These are phyloP conservation scores for Termitomyces sp. DNA, from an alignment of 768 basidiomycete genomes.

Conservation along the genomic window DNA sequence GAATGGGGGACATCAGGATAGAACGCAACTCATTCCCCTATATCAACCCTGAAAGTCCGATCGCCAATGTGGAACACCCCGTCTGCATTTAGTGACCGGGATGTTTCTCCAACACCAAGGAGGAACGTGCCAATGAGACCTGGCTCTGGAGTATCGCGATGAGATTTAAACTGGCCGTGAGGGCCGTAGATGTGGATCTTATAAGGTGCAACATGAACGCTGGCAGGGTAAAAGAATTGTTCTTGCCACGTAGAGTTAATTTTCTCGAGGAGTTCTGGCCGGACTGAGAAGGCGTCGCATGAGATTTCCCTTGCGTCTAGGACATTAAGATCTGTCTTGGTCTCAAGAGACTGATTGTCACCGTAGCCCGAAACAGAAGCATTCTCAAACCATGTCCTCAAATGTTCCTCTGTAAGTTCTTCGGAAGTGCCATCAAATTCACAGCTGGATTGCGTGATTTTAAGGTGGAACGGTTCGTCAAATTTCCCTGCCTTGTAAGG, in stretches of 20 bases:
- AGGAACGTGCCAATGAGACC: slow-evolving; percentile 30
- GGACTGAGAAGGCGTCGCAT: slow-evolving; percentile 1
- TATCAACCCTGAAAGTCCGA: not conserved
- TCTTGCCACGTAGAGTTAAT: slow-evolving; percentile 1
- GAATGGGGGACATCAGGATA: no score
- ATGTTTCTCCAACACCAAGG: slow-evolving; percentile 25
- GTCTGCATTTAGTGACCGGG: not conserved
- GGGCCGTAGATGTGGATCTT: slow-evolving; percentile 31
- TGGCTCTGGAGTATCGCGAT: slow-evolving; percentile 26
- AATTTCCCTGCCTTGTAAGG: not conserved
- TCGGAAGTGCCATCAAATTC: slow-evolving; percentile 14
- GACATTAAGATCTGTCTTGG: not conserved
- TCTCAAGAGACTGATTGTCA: not conserved
- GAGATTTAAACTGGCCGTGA: slow-evolving; percentile 23
- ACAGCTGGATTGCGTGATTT: slow-evolving; percentile 12
- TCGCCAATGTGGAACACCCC: slow-evolving; percentile 6
- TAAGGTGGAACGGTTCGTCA: slow-evolving; percentile 9
- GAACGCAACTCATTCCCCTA: not conserved
- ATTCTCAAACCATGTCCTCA: slow-evolving; percentile 2
- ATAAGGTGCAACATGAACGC: slow-evolving; percentile 26
- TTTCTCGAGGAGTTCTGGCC: not conserved
- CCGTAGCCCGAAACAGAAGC: slow-evolving; percentile 8
- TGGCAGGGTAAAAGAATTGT: slow-evolving; percentile 16
- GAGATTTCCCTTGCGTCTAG: slow-evolving; percentile 7
- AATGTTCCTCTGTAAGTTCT: slow-evolving; percentile 2